Evolutionary conservation across 2,329 filamentous ascomycete genomes (phyloP).

Genomic region (Neonectria coccinea): DNA sequence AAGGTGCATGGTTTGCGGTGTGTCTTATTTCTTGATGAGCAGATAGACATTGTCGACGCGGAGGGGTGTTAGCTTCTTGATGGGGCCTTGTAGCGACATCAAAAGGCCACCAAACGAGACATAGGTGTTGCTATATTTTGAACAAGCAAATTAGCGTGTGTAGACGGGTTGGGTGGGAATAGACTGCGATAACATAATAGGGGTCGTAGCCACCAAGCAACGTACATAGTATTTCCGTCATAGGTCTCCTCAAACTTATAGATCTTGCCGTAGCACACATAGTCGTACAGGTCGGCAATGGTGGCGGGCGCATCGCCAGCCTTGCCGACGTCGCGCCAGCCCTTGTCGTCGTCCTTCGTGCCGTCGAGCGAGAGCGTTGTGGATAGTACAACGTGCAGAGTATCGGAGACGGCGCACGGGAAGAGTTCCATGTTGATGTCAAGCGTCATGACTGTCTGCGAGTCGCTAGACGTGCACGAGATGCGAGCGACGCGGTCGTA

Average conservation of each 20-base stretch:
- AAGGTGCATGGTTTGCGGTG: conserved; percentile 26
- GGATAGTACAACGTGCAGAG: conserved; percentile 83
- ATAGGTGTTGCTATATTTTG: conserved; percentile 80
- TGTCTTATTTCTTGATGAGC: conserved; percentile 84
- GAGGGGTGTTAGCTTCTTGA: conserved; percentile 93
- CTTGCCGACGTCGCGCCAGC: conserved; percentile 82
- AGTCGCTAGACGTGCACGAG: conserved; percentile 79
- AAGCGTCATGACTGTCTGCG: conserved; percentile 80
- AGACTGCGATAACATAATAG: not conserved
- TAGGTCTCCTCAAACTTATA: conserved; percentile 87
- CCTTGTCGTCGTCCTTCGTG: conserved; percentile 77
- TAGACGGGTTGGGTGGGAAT: not conserved
- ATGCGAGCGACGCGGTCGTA: conserved; percentile 96
- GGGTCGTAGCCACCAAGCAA: not conserved
- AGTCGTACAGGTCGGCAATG: conserved; percentile 84
- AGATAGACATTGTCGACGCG: conserved; percentile 95
- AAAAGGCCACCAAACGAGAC: conserved; percentile 93
- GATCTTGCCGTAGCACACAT: conserved; percentile 89
- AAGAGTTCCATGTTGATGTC: conserved; percentile 97
- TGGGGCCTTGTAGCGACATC: conserved; percentile 91
- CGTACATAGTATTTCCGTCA: conserved; percentile 84
- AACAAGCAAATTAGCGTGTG: conserved; percentile 28
- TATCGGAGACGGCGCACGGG: conserved; percentile 79
- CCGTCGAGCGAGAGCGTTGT: conserved; percentile 90
- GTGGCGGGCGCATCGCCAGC: conserved; percentile 66